Percentiles rank a stretch among this genome's conserved stretches.
Evolutionary conservation across 768 basidiomycete species (phyloP).

Genomic region (Cytidiella melzeri): DNA sequence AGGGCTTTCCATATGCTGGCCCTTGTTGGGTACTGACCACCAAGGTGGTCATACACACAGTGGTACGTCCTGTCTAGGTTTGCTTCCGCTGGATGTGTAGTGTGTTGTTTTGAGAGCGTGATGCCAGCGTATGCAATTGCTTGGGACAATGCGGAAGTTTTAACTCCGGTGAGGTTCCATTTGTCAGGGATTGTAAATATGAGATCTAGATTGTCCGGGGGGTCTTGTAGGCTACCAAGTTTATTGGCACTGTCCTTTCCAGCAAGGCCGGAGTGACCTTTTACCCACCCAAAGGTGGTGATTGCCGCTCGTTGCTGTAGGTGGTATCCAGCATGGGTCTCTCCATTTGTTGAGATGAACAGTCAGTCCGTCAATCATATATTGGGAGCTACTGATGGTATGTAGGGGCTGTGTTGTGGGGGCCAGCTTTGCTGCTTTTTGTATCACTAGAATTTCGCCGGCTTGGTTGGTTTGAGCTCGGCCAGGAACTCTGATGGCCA

Average conservation of each 20-base stretch:
- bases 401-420: conserved; percentile 2
- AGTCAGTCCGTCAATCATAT: conserved; percentile 19
- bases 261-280: conserved; percentile 16
- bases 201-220: neutral
- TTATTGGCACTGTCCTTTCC: conserved; percentile 25
- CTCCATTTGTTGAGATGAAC: conserved; percentile 12
- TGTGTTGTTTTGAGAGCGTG: too few relatives aligned
- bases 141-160: conserved; percentile 16
- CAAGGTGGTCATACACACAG: too few relatives aligned
- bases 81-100: too few relatives aligned
- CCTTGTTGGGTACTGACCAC: too few relatives aligned
- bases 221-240: conserved; percentile 12
- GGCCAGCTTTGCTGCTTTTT: neutral
- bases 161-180: conserved; percentile 9
- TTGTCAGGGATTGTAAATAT: neutral
- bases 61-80: too few relatives aligned
- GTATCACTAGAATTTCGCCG: neutral
- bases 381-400: conserved; percentile 21
- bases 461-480: neutral
- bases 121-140: too few relatives aligned
- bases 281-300: conserved; percentile 23
- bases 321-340: conserved; percentile 5
- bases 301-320: conserved; percentile 12
- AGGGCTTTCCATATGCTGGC: neutral
- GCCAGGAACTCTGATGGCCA: neutral